These are phyloP conservation scores for Leucocoprinus sp. DNA, from an alignment of 768 basidiomycete species.

Conservation along the genomic window DNA sequence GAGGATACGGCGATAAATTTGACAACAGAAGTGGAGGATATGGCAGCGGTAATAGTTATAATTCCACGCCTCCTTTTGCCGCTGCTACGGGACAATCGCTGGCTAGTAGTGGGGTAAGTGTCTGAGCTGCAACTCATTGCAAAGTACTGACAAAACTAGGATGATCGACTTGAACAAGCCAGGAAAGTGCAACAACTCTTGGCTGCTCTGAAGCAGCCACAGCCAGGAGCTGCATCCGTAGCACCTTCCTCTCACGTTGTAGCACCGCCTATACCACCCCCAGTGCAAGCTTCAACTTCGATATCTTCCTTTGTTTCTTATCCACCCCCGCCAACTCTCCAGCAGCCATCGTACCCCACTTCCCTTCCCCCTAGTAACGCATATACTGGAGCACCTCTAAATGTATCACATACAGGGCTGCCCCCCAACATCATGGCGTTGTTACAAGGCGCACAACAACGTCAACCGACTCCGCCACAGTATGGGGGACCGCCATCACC, in stretches of 20 bases:
- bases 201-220: slow-evolving; percentile 73
- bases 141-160: slow-evolving; percentile 24
- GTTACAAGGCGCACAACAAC: slow-evolving; percentile 49
- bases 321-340: slow-evolving; percentile 20
- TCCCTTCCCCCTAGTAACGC: slow-evolving; percentile 23
- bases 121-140: not conserved
- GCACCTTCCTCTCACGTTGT: slow-evolving; percentile 28
- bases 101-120: slow-evolving; percentile 18
- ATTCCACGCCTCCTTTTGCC: slow-evolving; percentile 15
- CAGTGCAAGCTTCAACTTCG: slow-evolving; percentile 27
- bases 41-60: slow-evolving; percentile 21
- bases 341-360: slow-evolving; percentile 22
- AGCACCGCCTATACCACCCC: slow-evolving; percentile 28
- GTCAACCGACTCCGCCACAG: slow-evolving; percentile 27
- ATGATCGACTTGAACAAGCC: slow-evolving; percentile 84
- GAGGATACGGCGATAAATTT: slow-evolving; percentile 38
- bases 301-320: slow-evolving; percentile 41
- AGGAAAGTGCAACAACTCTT: slow-evolving; percentile 80
- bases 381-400: slow-evolving; percentile 17
- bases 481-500: slow-evolving; percentile 34
- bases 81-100: slow-evolving; percentile 20
- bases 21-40: slow-evolving; percentile 29
- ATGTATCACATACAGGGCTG: slow-evolving; percentile 25
- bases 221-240: slow-evolving; percentile 27
- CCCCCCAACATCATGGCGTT: slow-evolving; percentile 67